Evolutionary conservation across 1,139 yeast species (phyloP).

Genomic region (Blastobotrys ciferrii): DNA sequence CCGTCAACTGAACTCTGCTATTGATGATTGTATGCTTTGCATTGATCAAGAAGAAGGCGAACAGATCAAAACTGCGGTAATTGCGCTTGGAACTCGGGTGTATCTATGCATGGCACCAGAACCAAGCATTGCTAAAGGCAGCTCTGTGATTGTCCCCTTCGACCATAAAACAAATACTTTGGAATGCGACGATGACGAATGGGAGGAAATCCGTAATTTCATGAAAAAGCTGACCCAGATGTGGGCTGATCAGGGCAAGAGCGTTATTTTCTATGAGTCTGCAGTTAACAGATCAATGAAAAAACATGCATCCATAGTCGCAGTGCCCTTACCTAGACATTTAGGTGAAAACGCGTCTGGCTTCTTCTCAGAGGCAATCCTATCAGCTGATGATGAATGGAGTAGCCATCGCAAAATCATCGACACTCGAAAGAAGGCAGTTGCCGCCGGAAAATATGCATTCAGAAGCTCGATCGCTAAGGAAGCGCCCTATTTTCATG

Average conservation of each 20-base stretch:
- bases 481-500: constrained; percentile 51
- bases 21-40: constrained; percentile 44
- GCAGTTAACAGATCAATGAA: constrained; percentile 36
- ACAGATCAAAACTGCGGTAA: constrained; percentile 28
- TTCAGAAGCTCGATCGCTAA: constrained; percentile 44
- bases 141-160: constrained; percentile 44
- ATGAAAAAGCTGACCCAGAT: constrained; percentile 44
- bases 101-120: constrained; percentile 37
- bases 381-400: constrained; percentile 43
- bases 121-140: constrained; percentile 40
- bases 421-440: constrained; percentile 29
- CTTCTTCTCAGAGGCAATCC: constrained; percentile 44
- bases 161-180: constrained; percentile 44
- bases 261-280: constrained; percentile 47
- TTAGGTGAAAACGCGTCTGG: constrained; percentile 38
- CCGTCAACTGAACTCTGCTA: constrained; percentile 31
- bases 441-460: constrained; percentile 33
- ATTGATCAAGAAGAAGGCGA: constrained; percentile 30
- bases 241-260: constrained; percentile 40
- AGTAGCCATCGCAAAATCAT: constrained; percentile 42
- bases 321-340: constrained; percentile 44
- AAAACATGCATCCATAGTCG: constrained; percentile 45
- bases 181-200: constrained; percentile 45
- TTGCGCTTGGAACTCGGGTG: constrained; percentile 35
- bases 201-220: constrained; percentile 46